Evolutionary conservation across 306 rosid species (phyloP).

Genomic region (Nissolia schottii): DNA sequence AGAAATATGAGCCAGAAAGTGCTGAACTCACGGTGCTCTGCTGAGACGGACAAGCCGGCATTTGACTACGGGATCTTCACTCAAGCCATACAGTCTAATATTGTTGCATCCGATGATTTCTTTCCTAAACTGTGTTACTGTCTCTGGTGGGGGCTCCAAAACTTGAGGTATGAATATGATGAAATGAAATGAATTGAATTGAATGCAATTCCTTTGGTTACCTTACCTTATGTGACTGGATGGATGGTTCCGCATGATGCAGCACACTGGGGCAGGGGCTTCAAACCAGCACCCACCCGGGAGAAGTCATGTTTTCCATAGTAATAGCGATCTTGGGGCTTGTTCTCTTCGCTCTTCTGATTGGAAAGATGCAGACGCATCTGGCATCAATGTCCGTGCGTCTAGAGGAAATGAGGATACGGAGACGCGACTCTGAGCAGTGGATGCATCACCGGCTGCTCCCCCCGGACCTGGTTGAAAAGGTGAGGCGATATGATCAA

Average conservation of each 20-base stretch:
- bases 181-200: too few species aligned
- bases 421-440: constrained; percentile 50
- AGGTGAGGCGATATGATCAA: constrained; percentile 45
- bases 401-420: constrained; percentile 54
- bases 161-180: constrained; percentile 84
- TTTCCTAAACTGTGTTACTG: constrained; percentile 68
- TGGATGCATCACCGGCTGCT: constrained; percentile 59
- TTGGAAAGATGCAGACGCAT: constrained; percentile 81
- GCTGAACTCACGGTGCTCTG: constrained; percentile 44
- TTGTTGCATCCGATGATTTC: constrained; percentile 49
- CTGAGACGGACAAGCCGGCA: constrained; percentile 20
- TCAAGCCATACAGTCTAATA: constrained; percentile 50
- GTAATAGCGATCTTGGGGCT: constrained; percentile 68
- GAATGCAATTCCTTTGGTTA: too few species aligned
- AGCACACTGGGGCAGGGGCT: constrained; percentile 98
- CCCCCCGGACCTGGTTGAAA: constrained; percentile 46
- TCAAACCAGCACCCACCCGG: constrained; percentile 66
- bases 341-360: constrained; percentile 76
- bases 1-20: constrained; percentile 34
- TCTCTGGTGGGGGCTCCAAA: constrained; percentile 91
- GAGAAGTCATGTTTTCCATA: constrained; percentile 80
- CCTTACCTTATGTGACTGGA: too few species aligned
- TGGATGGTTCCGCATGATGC: too few species aligned
- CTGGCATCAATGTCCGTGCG: constrained; percentile 51
- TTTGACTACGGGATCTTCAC: constrained; percentile 79